Base-by-base conservation (phyloP, 345 rosid genomes). In the Raphanus sativus region DNA sequence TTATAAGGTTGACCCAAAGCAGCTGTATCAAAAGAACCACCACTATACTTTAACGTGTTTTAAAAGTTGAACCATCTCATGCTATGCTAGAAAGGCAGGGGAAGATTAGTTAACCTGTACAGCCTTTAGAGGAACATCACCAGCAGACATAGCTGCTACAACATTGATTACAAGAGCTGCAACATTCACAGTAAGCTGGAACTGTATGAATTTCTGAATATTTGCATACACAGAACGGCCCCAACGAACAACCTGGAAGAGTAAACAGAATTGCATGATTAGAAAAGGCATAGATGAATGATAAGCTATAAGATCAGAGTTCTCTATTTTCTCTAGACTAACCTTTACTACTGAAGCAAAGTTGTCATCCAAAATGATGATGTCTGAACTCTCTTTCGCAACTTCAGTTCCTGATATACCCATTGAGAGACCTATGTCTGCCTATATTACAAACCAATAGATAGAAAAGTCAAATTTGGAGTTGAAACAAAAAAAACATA, bases 271-370 rank as follows among this genome's bases (percentile, higher is more conserved):
- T 40, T 68, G 16, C 10, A 16, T 5, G 58, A 9, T 63, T 68
- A 16, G 45, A 55, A 62, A 36, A 61, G 36, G 8, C 42, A 36
- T 36, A 34, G 17, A 59, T 73, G 78, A 74, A 69, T 26, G 32
- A 63, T 75, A 45, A 74, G 65, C 30, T 63, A 30, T 4, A 28
- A 62, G 48, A 50, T 50, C 6, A 50, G 15, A 1, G n/a, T 48
- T 5, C 5, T 2, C n/a, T n/a, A 34, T 50, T 50, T 50, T 50
- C 55, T 50, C 55, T 50, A 11, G 24, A 82, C 90, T 64, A 62
- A 91, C 98, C 98, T 92, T 94, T 33, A 94, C 98, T 78, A 94
- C 98, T 34, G 98, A 92, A 84, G 98, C 88, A 80, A 94, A 94
- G 60, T 94, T 86, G 77, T 94, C 97, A 81, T 94, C 98, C 87